These are phyloP conservation scores for Clitopilus passeckerianus DNA, from an alignment of 768 basidiomycete genomes.

Conservation along the genomic window DNA sequence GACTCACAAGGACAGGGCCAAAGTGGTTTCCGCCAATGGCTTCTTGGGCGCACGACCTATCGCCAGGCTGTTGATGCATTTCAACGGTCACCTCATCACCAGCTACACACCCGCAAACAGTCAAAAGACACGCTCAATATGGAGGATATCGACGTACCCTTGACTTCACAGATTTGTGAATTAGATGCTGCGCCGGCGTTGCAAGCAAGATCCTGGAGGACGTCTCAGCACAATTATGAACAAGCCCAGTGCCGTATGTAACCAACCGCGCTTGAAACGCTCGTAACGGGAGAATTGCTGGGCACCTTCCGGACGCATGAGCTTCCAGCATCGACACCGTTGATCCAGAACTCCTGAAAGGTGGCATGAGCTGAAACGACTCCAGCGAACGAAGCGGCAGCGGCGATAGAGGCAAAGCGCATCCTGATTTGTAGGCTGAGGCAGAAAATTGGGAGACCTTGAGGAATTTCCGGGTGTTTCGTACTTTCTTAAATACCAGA, in stretches of 20 bases:
- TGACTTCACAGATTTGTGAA: slow-evolving; percentile 34
- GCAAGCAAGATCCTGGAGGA: slow-evolving; percentile 39
- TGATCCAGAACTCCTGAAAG: slow-evolving; percentile 51
- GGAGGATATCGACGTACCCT: slow-evolving; percentile 20
- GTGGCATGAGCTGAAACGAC: slow-evolving; percentile 46
- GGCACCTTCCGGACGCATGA: slow-evolving; percentile 40
- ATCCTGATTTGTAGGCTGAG: slow-evolving; percentile 11
- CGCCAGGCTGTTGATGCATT: slow-evolving; percentile 48
- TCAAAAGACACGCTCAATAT: not conserved
- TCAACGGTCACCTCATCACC: slow-evolving; percentile 45
- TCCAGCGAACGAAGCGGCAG: slow-evolving; percentile 26
- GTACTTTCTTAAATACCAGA: too few relatives aligned
- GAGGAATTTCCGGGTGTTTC: too few relatives aligned
- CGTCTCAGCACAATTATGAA: not conserved
- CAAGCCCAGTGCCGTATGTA: not conserved
- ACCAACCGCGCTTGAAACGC: slow-evolving; percentile 29
- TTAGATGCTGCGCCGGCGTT: slow-evolving; percentile 31
- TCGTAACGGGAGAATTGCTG: slow-evolving; percentile 44
- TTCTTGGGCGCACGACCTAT: slow-evolving; percentile 39
- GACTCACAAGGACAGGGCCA: slow-evolving; percentile 36
- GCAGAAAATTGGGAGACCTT: not conserved
- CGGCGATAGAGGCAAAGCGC: slow-evolving; percentile 23
- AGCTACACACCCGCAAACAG: slow-evolving; percentile 19
- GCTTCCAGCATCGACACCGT: slow-evolving; percentile 39
- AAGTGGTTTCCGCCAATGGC: slow-evolving; percentile 50